Conservation (phyloP, 2,329 filamentous ascomycete genomes). For the Chrysosporium queenslandicum region DNA sequence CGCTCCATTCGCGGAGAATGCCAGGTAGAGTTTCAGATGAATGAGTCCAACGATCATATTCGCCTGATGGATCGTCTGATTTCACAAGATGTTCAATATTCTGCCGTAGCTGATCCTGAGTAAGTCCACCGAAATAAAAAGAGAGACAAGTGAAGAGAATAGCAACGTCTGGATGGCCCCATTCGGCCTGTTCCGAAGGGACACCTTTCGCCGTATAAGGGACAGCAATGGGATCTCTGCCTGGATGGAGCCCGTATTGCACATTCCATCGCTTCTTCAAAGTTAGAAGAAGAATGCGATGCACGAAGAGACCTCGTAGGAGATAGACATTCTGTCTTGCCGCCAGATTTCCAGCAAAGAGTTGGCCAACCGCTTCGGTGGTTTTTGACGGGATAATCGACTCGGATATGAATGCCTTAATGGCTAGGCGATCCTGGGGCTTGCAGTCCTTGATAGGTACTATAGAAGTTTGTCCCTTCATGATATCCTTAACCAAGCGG, state of each 20-base stretch:
- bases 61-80: slow-evolving; percentile 43
- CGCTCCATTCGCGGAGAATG: slow-evolving; percentile 35
- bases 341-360: slow-evolving; percentile 12
- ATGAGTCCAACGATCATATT: slow-evolving; percentile 36
- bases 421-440: background rate
- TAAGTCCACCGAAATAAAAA: slow-evolving; percentile 50
- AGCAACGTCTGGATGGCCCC: slow-evolving; percentile 52
- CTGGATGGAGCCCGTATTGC: slow-evolving; percentile 49
- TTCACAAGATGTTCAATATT: slow-evolving; percentile 41
- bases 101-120: slow-evolving; percentile 40
- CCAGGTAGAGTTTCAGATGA: slow-evolving; percentile 27
- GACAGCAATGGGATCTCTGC: slow-evolving; percentile 43
- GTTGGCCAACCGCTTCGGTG: background rate
- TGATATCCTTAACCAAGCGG: slow-evolving; percentile 37
- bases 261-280: slow-evolving; percentile 56
- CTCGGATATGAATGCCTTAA: slow-evolving; percentile 13
- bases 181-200: slow-evolving; percentile 48
- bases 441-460: slow-evolving; percentile 19
- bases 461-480: slow-evolving; percentile 22
- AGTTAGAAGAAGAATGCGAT: slow-evolving; percentile 45
- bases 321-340: slow-evolving; percentile 16
- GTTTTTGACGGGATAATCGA: background rate
- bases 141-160: slow-evolving; percentile 47
- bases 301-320: slow-evolving; percentile 43
- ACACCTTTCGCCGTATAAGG: slow-evolving; percentile 52